Base-by-base conservation (phyloP, 2,329 filamentous ascomycete species). In the Monilinia fructigena region DNA sequence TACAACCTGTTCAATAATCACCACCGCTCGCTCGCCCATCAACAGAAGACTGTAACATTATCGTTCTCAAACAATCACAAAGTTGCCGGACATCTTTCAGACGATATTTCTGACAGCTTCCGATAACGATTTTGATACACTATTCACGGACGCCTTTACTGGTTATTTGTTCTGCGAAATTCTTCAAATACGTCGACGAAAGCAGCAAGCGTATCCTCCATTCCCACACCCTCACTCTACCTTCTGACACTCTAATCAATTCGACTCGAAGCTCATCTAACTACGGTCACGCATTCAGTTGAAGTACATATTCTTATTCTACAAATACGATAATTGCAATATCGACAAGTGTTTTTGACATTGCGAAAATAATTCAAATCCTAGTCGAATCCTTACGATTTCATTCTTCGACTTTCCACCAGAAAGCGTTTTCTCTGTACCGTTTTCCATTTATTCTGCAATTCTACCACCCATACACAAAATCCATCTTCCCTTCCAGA, bases 121-220 rank as follows among this genome's bases (percentile, higher is more conserved):
- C 50, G 40, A 63, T 26, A 68, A 72, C 74, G 77, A 76, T 75
- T 75, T 72, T 71, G 71, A 75, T 72, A 56, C 40, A 67, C 40
- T 35, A 61, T 67, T 70, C 73, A 64, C 81, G 81, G 85, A 88
- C 82, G 80, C 86, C 85, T 88, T 88, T 73, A 85, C 81, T 88
- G 85, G 85, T 86, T 65, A 55, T 70, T 67, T 68, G 70, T 71
- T 75, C 73, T 73, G 72, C 69, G 71, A 74, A 74, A 69, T 70
- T 70, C 55, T 74, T 72, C 64, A 55, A 68, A 68, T 67, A 65
- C 70, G 81, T 75, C 76, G 77, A 79, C 77, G 71, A 70, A 72
- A 69, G 72, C 71, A 71, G 73, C 71, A 65, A 61, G 63, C 63
- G 53, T 28, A 53, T 23, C 26, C 38, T 31, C 35, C 16, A 20